Percentiles rank a stretch among this genome's conserved stretches.
Conservation (phyloP, 2,329 filamentous ascomycete species). For the Penicillium hordei region DNA sequence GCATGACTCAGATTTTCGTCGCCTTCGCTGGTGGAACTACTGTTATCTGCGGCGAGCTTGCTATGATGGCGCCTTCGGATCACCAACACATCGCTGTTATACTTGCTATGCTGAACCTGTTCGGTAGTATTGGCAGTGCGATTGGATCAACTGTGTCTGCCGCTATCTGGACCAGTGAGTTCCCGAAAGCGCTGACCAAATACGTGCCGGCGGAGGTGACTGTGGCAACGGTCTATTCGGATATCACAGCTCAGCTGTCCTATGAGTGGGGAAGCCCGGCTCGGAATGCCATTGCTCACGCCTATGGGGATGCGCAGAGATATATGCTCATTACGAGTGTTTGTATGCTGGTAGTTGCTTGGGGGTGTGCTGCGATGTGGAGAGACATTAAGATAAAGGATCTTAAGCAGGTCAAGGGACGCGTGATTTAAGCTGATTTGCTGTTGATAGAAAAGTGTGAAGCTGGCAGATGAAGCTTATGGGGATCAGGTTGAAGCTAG, state of each 20-base stretch:
- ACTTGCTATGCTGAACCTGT: slow-evolving; percentile 16
- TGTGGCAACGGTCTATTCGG: not conserved
- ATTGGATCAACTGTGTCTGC: slow-evolving; percentile 21
- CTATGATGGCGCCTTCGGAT: slow-evolving; percentile 18
- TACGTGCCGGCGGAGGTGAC: slow-evolving; percentile 1
- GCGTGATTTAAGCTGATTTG: not conserved
- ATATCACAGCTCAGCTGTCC: slow-evolving; percentile 5
- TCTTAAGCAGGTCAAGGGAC: slow-evolving; percentile 8
- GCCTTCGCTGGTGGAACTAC: slow-evolving; percentile 19
- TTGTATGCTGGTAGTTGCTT: slow-evolving; percentile 46
- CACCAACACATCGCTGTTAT: slow-evolving; percentile 21
- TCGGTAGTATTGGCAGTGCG: slow-evolving; percentile 15
- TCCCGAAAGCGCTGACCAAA: slow-evolving; percentile 11
- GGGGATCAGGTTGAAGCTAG: not conserved
- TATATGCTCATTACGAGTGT: slow-evolving; percentile 52
- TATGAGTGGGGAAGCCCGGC: slow-evolving; percentile 38
- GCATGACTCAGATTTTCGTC: slow-evolving; percentile 23
- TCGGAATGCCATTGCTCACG: slow-evolving; percentile 44
- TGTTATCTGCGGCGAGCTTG: slow-evolving; percentile 18
- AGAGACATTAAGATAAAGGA: slow-evolving; percentile 8
- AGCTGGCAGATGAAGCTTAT: not conserved
- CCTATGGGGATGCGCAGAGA: slow-evolving; percentile 48
- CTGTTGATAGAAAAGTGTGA: no score
- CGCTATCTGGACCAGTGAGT: slow-evolving; percentile 23
- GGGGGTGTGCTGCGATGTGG: slow-evolving; percentile 11